Conservation (phyloP, 768 basidiomycete species). For the Cytidiella melzeri region DNA sequence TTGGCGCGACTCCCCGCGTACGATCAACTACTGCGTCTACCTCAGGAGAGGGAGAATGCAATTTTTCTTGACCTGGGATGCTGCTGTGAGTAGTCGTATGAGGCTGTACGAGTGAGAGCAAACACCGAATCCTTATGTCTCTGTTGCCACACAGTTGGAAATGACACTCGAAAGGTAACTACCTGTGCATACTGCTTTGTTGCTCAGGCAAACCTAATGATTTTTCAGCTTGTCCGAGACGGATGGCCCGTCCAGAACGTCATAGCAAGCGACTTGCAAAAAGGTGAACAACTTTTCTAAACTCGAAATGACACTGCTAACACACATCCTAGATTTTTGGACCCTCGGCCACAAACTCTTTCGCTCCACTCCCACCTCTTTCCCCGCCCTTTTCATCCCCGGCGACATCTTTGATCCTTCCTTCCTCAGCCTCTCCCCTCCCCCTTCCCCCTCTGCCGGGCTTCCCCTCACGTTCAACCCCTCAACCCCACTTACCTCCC, state of each 20-base stretch:
- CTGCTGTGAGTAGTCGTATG: conserved; percentile 30
- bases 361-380: conserved; percentile 40
- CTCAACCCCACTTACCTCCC: conserved; percentile 29
- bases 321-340: conserved; percentile 61
- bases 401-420: conserved; percentile 46
- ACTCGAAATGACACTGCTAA: too few relatives aligned
- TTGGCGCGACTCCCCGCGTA: conserved; percentile 16
- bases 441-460: conserved; percentile 15
- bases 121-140: neutral
- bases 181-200: conserved; percentile 8
- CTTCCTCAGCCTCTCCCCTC: conserved; percentile 26
- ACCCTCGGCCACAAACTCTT: conserved; percentile 56
- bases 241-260: conserved; percentile 33
- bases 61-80: conserved; percentile 39
- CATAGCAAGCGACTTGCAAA: conserved; percentile 29
- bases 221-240: conserved; percentile 19
- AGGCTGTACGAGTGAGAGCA: neutral
- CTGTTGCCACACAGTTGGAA: conserved; percentile 32
- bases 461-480: too few relatives aligned
- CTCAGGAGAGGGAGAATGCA: conserved; percentile 25
- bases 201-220: too few relatives aligned
- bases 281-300: conserved; percentile 17
- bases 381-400: conserved; percentile 47
- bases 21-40: conserved; percentile 25
- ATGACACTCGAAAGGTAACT: conserved; percentile 32